A percentile compares a stretch with the other conserved stretches of the same genome.
phyloP scores from a whole-genome alignment of 306 rosid genomes.

The Gastrolobium villosum region DNA sequence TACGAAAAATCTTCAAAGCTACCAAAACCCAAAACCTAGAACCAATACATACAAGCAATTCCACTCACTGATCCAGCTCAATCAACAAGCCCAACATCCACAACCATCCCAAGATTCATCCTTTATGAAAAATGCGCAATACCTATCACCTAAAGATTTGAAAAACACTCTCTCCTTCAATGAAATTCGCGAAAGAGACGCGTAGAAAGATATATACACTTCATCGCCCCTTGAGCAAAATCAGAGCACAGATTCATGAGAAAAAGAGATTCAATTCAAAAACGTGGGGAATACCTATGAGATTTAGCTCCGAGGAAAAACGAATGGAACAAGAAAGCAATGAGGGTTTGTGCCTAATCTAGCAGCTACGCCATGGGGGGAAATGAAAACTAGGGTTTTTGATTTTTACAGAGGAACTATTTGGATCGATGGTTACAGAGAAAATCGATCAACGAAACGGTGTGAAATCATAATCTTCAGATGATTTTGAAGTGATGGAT shows the following conservation, averaged over 20 bases:
- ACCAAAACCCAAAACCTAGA: slow-evolving; percentile 41
- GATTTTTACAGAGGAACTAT: slow-evolving; percentile 27
- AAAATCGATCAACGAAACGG: slow-evolving; percentile 30
- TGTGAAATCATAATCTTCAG: slow-evolving; percentile 23
- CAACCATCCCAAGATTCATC: slow-evolving; percentile 50
- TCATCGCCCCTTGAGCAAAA: slow-evolving; percentile 47
- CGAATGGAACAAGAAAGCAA: slow-evolving; percentile 42
- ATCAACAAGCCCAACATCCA: slow-evolving; percentile 52
- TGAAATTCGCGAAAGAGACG: slow-evolving; percentile 42
- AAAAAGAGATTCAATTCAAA: slow-evolving; percentile 40
- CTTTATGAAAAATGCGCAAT: slow-evolving; percentile 42
- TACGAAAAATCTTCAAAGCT: slow-evolving; percentile 46
- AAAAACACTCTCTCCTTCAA: slow-evolving; percentile 48
- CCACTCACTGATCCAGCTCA: slow-evolving; percentile 65
- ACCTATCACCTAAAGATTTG: slow-evolving; percentile 39
- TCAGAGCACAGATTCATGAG: slow-evolving; percentile 42
- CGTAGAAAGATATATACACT: slow-evolving; percentile 40
- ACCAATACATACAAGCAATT: slow-evolving; percentile 50
- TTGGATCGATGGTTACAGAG: slow-evolving; percentile 60
- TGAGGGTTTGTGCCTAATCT: slow-evolving; percentile 60
- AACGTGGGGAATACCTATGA: slow-evolving; percentile 32
- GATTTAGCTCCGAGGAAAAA: slow-evolving; percentile 44
- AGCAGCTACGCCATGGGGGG: slow-evolving; percentile 44
- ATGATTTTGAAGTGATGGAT: slow-evolving; percentile 54
- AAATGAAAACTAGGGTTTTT: slow-evolving; percentile 62